Evolutionary conservation across 495 filamentous ascomycete species (phyloP).

Genomic region (Elasticomyces elasticus): DNA sequence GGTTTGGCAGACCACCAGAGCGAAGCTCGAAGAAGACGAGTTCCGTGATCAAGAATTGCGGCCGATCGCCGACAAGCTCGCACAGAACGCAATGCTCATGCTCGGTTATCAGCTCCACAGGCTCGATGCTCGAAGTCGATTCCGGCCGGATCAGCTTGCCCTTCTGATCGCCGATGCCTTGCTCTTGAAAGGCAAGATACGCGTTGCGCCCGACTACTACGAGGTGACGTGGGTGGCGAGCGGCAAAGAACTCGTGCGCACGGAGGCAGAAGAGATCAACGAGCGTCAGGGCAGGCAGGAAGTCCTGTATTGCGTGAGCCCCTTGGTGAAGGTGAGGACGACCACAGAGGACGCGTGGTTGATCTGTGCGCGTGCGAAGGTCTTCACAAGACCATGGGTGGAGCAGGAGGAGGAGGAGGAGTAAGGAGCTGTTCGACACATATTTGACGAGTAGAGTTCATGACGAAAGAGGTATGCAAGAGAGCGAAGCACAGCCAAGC

Average conservation of each 20-base stretch:
- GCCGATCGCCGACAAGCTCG: not conserved
- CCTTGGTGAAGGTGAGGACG: not conserved
- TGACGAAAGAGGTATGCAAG: too few relatives aligned
- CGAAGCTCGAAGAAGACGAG: not conserved
- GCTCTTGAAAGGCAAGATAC: slow-evolving; percentile 1
- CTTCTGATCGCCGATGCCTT: not conserved
- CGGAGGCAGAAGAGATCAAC: not conserved
- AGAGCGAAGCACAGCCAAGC: too few relatives aligned
- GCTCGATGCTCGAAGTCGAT: not conserved
- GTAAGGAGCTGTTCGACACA: not conserved
- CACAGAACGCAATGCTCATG: not conserved
- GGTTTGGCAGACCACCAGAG: not conserved
- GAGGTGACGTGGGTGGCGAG: not conserved
- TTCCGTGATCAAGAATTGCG: not conserved
- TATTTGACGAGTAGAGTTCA: too few relatives aligned
- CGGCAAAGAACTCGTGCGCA: not conserved
- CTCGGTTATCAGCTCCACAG: not conserved
- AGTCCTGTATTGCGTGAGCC: not conserved
- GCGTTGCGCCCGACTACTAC: not conserved
- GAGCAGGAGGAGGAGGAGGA: not conserved
- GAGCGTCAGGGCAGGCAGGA: not conserved
- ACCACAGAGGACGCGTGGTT: not conserved
- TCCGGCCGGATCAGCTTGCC: not conserved
- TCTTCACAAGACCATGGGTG: not conserved
- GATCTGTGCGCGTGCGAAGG: not conserved